These are phyloP conservation scores for Colletotrichum spinosum DNA, from an alignment of 2,329 filamentous ascomycete species.

Conservation along the genomic window DNA sequence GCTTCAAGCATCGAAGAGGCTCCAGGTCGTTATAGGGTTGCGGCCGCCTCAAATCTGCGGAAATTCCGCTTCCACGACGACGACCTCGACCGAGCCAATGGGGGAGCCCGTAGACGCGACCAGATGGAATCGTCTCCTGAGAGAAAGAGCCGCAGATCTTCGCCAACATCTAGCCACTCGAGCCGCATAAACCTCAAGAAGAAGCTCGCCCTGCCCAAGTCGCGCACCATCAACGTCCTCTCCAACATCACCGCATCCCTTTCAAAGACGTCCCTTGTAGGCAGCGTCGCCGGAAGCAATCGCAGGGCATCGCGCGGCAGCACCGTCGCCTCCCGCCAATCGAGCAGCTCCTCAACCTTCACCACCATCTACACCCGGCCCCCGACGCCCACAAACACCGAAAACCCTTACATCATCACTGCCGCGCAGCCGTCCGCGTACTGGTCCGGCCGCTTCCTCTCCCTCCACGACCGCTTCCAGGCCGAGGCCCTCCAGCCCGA, in stretches of 20 bases:
- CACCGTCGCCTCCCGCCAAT: constrained; percentile 28
- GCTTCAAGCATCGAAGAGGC: neutral
- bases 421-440: constrained; percentile 62
- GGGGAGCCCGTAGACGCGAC: no score
- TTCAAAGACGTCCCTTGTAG: constrained; percentile 45
- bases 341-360: constrained; percentile 35
- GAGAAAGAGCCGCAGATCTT: neutral
- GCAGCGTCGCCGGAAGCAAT: constrained; percentile 24
- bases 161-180: neutral
- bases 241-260: constrained; percentile 59
- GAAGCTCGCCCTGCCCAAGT: constrained; percentile 51
- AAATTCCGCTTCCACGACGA: no score
- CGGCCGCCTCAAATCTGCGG: no score
- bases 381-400: constrained; percentile 4
- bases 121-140: neutral
- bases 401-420: constrained; percentile 45
- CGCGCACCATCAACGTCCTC: constrained; percentile 57
- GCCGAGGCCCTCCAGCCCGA: constrained; percentile 47
- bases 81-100: no score
- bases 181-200: constrained; percentile 8
- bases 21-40: no score
- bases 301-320: constrained; percentile 10
- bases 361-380: constrained; percentile 14
- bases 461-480: constrained; percentile 64
- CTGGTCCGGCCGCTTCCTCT: constrained; percentile 72